phyloP scores from a whole-genome alignment of 2,329 filamentous ascomycete genomes.

The Aureobasidium mangrovei region DNA sequence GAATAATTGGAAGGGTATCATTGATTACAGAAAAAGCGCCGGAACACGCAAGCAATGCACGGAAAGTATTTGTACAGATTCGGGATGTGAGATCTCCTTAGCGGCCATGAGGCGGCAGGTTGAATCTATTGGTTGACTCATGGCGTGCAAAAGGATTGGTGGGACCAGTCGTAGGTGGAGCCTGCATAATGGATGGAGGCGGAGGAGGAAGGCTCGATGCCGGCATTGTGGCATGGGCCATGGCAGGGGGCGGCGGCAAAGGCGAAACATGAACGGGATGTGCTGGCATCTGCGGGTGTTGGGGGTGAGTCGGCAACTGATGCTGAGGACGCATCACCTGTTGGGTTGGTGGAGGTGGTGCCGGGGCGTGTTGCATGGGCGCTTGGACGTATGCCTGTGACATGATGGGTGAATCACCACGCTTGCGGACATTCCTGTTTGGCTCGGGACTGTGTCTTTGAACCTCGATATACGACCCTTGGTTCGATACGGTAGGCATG shows the following conservation, averaged over 20 bases:
- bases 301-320: not conserved
- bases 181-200: slow-evolving; percentile 23
- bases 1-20: slow-evolving; percentile 1
- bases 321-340: not conserved
- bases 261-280: not conserved
- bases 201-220: not conserved
- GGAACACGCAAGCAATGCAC: not conserved
- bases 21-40: not conserved
- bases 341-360: not conserved
- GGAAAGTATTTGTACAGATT: not conserved
- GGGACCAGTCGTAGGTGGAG: slow-evolving; percentile 26
- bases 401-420: slow-evolving; percentile 3
- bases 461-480: not conserved
- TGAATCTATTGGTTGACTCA: not conserved
- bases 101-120: slow-evolving; percentile 4
- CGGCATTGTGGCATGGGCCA: not conserved
- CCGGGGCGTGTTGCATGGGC: not conserved
- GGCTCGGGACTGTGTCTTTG: slow-evolving; percentile 8
- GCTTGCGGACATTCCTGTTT: slow-evolving; percentile 13
- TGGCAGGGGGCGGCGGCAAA: not conserved
- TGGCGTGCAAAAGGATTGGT: slow-evolving; percentile 25
- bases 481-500: not conserved
- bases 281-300: not conserved
- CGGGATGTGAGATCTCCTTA: not conserved
- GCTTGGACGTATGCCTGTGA: not conserved